Evolutionary conservation across 352 stramenopile species (phyloP).

Genomic region (Phytophthora rubi): DNA sequence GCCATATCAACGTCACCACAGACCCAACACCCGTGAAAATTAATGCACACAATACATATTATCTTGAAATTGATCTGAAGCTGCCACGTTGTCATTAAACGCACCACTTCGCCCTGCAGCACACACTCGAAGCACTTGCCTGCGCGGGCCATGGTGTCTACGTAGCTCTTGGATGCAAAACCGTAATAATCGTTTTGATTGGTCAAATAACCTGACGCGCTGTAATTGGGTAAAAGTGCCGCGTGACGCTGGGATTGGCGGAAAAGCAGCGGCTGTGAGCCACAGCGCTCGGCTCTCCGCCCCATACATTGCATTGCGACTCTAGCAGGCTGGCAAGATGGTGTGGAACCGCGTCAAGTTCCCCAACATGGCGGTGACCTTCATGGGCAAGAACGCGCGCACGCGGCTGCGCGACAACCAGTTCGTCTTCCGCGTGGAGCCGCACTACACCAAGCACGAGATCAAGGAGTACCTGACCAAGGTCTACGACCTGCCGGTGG

Average conservation of each 20-base stretch:
- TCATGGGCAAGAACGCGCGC: conserved; percentile 87
- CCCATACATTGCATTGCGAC: conserved; percentile 2
- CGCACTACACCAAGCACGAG: conserved; percentile 97
- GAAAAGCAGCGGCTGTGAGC: conserved; percentile 28
- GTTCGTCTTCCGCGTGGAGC: conserved; percentile 93
- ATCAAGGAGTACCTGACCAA: conserved; percentile 98
- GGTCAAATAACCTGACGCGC: conserved; percentile 24
- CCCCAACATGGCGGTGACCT: conserved; percentile 89
- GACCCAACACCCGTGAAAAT: not conserved
- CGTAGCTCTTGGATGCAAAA: not conserved
- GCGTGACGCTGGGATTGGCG: not conserved
- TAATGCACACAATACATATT: not conserved
- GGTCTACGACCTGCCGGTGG: conserved; percentile 95
- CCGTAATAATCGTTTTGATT: conserved; percentile 22
- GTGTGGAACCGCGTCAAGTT: conserved; percentile 88
- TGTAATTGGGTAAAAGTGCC: conserved; percentile 24
- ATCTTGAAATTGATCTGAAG: not conserved
- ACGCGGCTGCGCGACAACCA: conserved; percentile 82
- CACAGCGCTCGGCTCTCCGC: conserved; percentile 8
- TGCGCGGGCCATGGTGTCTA: conserved; percentile 56
- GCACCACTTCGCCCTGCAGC: conserved; percentile 82
- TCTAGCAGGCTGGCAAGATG: conserved; percentile 49
- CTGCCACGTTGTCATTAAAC: conserved; percentile 8
- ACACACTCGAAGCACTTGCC: conserved; percentile 87
- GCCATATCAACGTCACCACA: not conserved